Conservation (phyloP, 1,284 basidiomycete genomes). For the Trametes versicolor region DNA sequence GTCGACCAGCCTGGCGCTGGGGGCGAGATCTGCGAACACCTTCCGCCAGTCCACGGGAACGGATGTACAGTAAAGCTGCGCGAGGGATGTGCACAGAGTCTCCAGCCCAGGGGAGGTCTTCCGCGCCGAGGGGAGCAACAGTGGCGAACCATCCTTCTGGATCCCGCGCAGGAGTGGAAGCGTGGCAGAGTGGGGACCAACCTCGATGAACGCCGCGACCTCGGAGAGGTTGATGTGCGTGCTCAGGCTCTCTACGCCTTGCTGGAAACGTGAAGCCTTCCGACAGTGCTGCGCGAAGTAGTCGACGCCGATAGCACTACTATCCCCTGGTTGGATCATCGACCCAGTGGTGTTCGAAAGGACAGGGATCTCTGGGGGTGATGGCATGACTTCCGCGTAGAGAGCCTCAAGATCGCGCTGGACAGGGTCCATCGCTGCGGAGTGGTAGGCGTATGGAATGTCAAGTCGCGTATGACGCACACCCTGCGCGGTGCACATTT, state of each 20-base stretch:
- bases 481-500: constrained; percentile 49
- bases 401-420: constrained; percentile 55
- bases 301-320: constrained; percentile 53
- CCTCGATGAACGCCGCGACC: constrained; percentile 67
- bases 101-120: constrained; percentile 55
- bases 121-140: constrained; percentile 59
- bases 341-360: constrained; percentile 66
- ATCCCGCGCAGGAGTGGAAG: constrained; percentile 58
- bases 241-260: constrained; percentile 55
- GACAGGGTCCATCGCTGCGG: constrained; percentile 65
- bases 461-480: constrained; percentile 55
- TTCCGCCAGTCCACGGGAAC: constrained; percentile 61
- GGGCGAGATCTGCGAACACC: constrained; percentile 58
- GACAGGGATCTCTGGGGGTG: constrained; percentile 62
- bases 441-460: constrained; percentile 74
- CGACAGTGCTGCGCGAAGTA: constrained; percentile 70
- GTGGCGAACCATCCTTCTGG: constrained; percentile 34
- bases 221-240: constrained; percentile 40
- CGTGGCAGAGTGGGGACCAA: constrained; percentile 68
- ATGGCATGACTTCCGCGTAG: constrained; percentile 49
- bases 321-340: constrained; percentile 62
- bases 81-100: constrained; percentile 55
- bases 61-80: constrained; percentile 57
- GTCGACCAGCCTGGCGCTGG: constrained; percentile 51
- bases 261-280: constrained; percentile 67